Evolutionary conservation across 305 asterid genomes (phyloP).

Genomic region (Stenogyne calaminthoides): DNA sequence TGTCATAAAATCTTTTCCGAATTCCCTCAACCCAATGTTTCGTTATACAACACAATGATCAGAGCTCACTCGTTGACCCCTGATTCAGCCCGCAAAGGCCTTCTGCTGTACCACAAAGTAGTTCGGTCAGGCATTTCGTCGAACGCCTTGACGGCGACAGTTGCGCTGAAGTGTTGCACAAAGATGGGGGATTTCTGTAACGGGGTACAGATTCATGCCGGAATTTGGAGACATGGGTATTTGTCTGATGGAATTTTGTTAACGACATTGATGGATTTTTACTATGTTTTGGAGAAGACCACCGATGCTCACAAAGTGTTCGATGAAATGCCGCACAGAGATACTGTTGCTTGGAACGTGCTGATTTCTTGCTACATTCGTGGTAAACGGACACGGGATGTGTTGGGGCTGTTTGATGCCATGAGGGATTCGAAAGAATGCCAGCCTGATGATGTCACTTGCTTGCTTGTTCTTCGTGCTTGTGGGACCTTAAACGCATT

Average conservation of each 20-base stretch:
- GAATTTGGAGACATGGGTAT: constrained; percentile 59
- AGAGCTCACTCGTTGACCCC: constrained; percentile 57
- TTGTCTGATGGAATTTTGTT: constrained; percentile 48
- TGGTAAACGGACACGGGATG: constrained; percentile 56
- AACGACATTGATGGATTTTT: constrained; percentile 76
- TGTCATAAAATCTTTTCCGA: constrained; percentile 42
- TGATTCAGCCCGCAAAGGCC: constrained; percentile 49
- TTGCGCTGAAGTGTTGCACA: constrained; percentile 61
- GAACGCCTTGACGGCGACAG: constrained; percentile 53
- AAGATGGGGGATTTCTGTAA: constrained; percentile 42
- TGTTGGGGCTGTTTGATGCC: constrained; percentile 55
- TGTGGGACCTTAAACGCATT: constrained; percentile 67
- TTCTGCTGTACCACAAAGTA: constrained; percentile 49
- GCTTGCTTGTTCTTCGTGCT: constrained; percentile 71
- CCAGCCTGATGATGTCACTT: constrained; percentile 73
- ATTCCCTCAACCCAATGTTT: constrained; percentile 51
- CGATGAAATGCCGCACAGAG: constrained; percentile 66
- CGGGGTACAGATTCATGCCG: constrained; percentile 68
- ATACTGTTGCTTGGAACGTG: constrained; percentile 75
- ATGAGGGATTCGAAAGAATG: constrained; percentile 50
- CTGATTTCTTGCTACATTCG: constrained; percentile 61
- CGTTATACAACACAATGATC: constrained; percentile 58
- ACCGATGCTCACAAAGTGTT: constrained; percentile 63
- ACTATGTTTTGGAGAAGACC: constrained; percentile 49
- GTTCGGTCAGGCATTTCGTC: constrained; percentile 50